Percentiles rank a stretch among this genome's conserved stretches.
Conservation (phyloP, 1,284 basidiomycete genomes). For the Puccinia sorghi region DNA sequence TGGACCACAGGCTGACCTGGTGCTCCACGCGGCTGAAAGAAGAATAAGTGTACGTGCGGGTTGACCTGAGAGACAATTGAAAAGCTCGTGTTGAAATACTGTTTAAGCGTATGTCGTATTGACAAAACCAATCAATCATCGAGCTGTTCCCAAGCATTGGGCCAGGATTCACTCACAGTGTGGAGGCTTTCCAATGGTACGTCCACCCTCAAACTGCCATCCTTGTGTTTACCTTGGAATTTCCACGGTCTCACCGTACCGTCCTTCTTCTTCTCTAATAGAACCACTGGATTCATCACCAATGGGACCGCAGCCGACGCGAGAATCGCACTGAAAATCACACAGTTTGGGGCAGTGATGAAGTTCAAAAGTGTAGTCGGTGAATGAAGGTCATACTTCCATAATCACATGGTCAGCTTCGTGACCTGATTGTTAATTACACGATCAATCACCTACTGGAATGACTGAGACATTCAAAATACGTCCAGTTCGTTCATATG, state of each 20-base stretch:
- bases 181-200: constrained; percentile 91
- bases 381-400: constrained; percentile 57
- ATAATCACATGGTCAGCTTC: neutral
- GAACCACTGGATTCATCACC: constrained; percentile 67
- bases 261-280: constrained; percentile 83
- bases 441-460: constrained; percentile 63
- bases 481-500: constrained; percentile 86
- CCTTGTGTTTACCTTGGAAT: constrained; percentile 60
- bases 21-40: constrained; percentile 89
- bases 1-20: constrained; percentile 76
- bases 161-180: constrained; percentile 63
- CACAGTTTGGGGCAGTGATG: constrained; percentile 84
- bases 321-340: constrained; percentile 67
- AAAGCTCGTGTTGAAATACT: constrained; percentile 73
- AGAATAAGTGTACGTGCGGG: constrained; percentile 97
- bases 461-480: constrained; percentile 92
- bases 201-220: constrained; percentile 86
- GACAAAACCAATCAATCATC: constrained; percentile 6
- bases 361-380: constrained; percentile 95
- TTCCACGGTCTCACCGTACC: constrained; percentile 72
- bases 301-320: constrained; percentile 83
- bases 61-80: constrained; percentile 95
- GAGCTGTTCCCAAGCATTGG: constrained; percentile 2
- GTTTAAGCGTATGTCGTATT: neutral
- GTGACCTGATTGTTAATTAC: constrained; percentile 5